Evolutionary conservation across 2,329 filamentous ascomycete species (phyloP), one percentile per base, ranked within the genome.

Genomic region (Canariomyces notabilis): DNA sequence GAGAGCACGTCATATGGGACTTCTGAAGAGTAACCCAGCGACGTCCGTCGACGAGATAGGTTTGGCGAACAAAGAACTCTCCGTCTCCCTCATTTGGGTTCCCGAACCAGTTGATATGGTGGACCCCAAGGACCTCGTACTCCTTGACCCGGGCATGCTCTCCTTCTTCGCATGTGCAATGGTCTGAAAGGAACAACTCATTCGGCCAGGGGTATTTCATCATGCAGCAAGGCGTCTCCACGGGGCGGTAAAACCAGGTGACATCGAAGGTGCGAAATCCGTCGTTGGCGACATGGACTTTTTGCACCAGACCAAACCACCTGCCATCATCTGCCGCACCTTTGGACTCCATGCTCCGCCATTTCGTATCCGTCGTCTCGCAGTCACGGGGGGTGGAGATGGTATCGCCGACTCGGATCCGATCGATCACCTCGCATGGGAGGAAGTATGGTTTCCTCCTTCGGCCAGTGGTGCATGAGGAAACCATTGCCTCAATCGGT

Each of bases 101-200:
- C 0, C 72, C 72, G 6, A 79, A 77, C 64, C 79, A 82, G 50
- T 77, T 71, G 0, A 90, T 73, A 0, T 70, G 53, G 33, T 85
- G 76, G 1, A 75, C 76, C 0, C 70, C 72, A 0, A 80, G 57
- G 0, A 89, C 68, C 26, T 87, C 74, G 0, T 73, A 63, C 1
- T 74, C 71, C 0, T 69, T 54, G 3, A 87, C 69, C 21, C 72
- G 71, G 0, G 66, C 48, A 0, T 46, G 48, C 0, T 35, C 37
- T 7, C 53, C 59, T 15, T 76, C 69, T 0, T 67, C 61, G 51
- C 87, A 93, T 1, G 82, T 85, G 64, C 88, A 91, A 48, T 89
- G 80, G 41, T 89, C 79, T 0, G 82, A 87, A 0, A 91, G 64
- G 51, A 93, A 93, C 0, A 93, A 64, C 62, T 94, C 87, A 42